These are phyloP conservation scores for Globisporangium recalcitrans DNA, from an alignment of 352 stramenopile genomes.

Conservation along the genomic window DNA sequence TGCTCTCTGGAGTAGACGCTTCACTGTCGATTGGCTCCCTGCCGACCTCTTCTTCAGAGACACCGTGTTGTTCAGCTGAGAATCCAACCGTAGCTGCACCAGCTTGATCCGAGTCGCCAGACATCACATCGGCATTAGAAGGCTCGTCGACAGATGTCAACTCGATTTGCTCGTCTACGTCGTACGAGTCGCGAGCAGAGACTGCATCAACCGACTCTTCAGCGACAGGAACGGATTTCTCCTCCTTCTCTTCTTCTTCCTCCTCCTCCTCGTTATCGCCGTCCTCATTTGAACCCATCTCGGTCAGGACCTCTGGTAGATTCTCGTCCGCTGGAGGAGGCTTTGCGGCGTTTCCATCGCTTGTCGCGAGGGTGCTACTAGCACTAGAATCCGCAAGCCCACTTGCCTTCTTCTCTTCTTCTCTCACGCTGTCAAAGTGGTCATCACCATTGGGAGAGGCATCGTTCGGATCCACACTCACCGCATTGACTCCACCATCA, in stretches of 20 bases:
- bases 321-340: not conserved
- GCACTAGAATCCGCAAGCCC: not conserved
- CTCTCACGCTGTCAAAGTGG: not conserved
- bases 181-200: not conserved
- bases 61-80: not conserved
- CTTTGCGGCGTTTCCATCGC: not conserved
- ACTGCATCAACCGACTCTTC: not conserved
- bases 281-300: constrained; percentile 6
- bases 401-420: not conserved
- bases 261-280: not conserved
- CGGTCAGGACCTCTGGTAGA: not conserved
- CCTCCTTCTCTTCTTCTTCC: not conserved
- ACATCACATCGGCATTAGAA: not conserved
- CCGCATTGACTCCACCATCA: not conserved
- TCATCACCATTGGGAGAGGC: not conserved
- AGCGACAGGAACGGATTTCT: not conserved
- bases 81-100: not conserved
- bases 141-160: too few species aligned
- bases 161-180: not conserved
- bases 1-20: not conserved
- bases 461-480: not conserved
- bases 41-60: not conserved
- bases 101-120: not conserved
- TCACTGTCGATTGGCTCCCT: not conserved
- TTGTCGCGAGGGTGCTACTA: not conserved